Evolutionary conservation across 495 filamentous ascomycete species (phyloP).

Genomic region (Jackrogersella multiformis): DNA sequence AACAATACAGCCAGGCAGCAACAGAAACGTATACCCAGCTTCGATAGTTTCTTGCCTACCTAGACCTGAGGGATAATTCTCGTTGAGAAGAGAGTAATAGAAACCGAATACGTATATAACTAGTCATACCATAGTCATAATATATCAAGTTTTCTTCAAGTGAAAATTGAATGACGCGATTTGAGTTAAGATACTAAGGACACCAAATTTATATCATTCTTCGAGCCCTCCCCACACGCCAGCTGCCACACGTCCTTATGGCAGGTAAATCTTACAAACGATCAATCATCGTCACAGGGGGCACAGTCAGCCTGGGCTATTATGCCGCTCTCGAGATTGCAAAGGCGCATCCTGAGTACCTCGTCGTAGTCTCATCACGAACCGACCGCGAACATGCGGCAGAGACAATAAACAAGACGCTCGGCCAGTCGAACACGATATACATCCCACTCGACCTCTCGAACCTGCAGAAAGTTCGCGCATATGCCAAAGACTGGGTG

Average conservation of each 20-base stretch:
- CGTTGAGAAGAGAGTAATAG: too few species aligned
- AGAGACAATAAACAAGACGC: conserved; percentile 49
- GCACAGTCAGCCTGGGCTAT: conserved; percentile 58
- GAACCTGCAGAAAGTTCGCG: conserved; percentile 48
- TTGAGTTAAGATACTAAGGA: too few species aligned
- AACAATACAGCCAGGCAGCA: not conserved
- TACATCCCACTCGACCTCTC: conserved; percentile 56
- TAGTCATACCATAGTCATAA: too few species aligned
- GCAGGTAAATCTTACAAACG: conserved; percentile 38
- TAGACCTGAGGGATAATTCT: too few species aligned
- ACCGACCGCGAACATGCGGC: conserved; percentile 52
- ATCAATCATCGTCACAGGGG: conserved; percentile 61
- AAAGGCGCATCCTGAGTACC: conserved; percentile 50
- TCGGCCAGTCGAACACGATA: conserved; percentile 50
- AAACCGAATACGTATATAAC: too few species aligned
- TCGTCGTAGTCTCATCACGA: conserved; percentile 55
- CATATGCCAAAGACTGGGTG: conserved; percentile 49
- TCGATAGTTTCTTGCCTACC: too few species aligned
- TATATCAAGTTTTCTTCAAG: not conserved
- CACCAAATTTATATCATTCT: not conserved
- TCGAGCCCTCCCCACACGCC: too few species aligned
- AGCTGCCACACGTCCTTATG: not conserved
- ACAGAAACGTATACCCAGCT: too few species aligned
- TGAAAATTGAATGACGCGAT: not conserved
- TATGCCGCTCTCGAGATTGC: conserved; percentile 58